These are phyloP conservation scores for Silene uniflora DNA, from an alignment of 148 eudicot species.

Conservation along the genomic window DNA sequence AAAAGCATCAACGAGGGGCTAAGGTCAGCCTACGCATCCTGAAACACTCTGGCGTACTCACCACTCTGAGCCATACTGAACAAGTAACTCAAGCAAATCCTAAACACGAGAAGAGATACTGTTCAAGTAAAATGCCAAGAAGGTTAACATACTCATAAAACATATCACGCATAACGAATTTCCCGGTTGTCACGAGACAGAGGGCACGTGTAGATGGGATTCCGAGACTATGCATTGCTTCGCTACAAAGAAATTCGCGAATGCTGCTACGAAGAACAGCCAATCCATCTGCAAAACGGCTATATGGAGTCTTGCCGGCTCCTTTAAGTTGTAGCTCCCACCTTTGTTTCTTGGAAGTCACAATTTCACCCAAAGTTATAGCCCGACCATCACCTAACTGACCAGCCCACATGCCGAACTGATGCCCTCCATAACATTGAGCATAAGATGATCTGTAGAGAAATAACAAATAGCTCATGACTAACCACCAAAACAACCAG, in stretches of 20 bases:
- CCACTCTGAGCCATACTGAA: not conserved
- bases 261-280: conserved; percentile 96
- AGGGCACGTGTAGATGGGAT: conserved; percentile 98
- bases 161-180: conserved; percentile 85
- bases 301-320: conserved; percentile 95
- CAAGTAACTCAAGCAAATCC: not conserved
- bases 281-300: conserved; percentile 98
- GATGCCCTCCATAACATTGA: conserved; percentile 98
- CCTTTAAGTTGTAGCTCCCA: conserved; percentile 99
- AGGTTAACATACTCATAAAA: conserved; percentile 86
- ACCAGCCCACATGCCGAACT: conserved; percentile 99
- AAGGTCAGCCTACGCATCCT: not conserved
- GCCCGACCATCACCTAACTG: conserved; percentile 99
- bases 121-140: not conserved
- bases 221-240: conserved; percentile 93
- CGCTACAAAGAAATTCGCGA: conserved; percentile 94
- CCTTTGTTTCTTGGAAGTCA: conserved; percentile 80
- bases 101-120: not conserved
- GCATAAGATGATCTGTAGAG: conserved; percentile 74
- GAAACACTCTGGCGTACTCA: not conserved
- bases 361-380: conserved; percentile 78
- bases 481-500: not conserved
- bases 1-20: not conserved
- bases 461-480: conserved; percentile 3
- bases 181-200: conserved; percentile 88